phyloP scores from a whole-genome alignment of 495 filamentous ascomycete species.

The Chaetomium fimeti region DNA sequence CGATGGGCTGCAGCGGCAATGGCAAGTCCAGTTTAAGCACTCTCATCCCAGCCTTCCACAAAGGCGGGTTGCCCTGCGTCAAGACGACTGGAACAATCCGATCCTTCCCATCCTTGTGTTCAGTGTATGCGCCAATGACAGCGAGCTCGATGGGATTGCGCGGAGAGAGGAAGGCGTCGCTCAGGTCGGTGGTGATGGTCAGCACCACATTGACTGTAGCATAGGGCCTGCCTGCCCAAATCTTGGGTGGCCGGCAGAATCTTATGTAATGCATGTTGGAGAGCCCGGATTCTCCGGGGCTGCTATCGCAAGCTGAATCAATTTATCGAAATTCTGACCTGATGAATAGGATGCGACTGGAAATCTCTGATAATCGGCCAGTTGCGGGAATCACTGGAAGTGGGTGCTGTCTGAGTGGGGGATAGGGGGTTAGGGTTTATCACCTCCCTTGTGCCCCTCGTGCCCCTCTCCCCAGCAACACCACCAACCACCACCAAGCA shows the following conservation, averaged over 20 bases:
- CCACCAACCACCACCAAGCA: background rate
- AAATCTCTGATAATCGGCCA: background rate
- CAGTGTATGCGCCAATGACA: conserved; percentile 46
- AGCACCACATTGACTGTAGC: conserved; percentile 50
- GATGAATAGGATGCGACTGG: background rate
- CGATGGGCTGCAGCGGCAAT: conserved; percentile 32
- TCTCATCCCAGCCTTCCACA: conserved; percentile 44
- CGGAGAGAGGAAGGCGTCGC: conserved; percentile 76
- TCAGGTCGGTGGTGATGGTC: conserved; percentile 87
- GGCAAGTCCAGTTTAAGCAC: conserved; percentile 43
- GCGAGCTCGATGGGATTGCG: conserved; percentile 58
- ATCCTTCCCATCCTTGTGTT: conserved; percentile 47
- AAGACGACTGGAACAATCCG: conserved; percentile 42
- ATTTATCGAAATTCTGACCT: background rate
- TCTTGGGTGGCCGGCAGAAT: conserved; percentile 64
- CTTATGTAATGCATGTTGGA: conserved; percentile 69
- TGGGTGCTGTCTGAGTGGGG: background rate
- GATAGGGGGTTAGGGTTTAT: conserved; percentile 15
- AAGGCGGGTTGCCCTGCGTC: conserved; percentile 20
- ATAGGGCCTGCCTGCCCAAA: conserved; percentile 39
- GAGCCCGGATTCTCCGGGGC: background rate
- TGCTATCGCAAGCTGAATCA: background rate
- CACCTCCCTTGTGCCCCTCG: too few relatives aligned
- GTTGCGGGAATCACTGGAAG: too few relatives aligned
- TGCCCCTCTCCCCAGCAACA: too few relatives aligned